Conservation (phyloP, 176 grass and related monocot genomes). For the Triticum dicoccoides region DNA sequence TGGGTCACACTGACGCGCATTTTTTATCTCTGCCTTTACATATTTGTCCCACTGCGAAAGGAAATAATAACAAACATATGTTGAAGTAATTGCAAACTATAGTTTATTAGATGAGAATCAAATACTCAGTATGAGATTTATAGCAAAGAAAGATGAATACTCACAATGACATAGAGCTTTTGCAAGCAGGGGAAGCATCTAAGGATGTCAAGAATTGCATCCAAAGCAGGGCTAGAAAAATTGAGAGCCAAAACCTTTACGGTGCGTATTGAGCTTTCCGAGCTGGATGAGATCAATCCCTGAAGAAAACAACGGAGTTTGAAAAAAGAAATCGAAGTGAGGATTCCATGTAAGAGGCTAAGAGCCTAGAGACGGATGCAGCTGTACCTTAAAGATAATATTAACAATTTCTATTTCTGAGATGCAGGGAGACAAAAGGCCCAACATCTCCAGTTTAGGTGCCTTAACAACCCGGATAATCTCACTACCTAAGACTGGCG, state of each 20-base stretch:
- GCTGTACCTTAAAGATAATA: background rate
- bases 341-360: background rate
- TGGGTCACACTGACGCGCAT: background rate
- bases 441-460: too few relatives aligned
- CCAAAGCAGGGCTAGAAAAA: background rate
- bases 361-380: background rate
- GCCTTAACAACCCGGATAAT: too few relatives aligned
- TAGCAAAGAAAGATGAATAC: background rate
- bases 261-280: background rate
- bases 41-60: background rate
- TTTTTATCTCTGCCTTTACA: background rate
- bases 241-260: background rate
- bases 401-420: background rate
- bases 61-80: background rate
- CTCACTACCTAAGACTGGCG: too few relatives aligned
- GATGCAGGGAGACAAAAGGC: too few relatives aligned
- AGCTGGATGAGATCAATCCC: background rate
- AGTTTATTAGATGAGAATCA: background rate
- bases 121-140: background rate
- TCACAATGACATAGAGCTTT: background rate
- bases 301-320: background rate
- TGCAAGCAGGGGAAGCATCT: background rate
- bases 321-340: background rate
- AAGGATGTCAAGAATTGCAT: background rate
- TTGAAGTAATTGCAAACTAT: background rate